Evolutionary conservation across 768 basidiomycete species (phyloP).

Genomic region (Podaxis sp.): DNA sequence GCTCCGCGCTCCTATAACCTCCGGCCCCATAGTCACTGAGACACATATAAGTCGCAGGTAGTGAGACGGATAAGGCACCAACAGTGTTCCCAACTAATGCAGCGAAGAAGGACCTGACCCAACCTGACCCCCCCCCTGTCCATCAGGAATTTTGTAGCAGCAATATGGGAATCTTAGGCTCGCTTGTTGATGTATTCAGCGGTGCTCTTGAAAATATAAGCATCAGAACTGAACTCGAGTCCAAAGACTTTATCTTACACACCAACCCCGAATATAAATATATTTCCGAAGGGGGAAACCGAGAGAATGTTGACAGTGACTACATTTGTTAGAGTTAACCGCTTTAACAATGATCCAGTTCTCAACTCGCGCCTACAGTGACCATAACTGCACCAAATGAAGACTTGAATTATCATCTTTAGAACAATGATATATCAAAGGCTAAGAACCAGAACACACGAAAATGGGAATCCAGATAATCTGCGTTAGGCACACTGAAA

Average conservation of each 20-base stretch:
- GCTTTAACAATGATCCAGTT: not conserved
- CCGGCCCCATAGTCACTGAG: conserved; percentile 41
- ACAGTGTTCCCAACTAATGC: conserved; percentile 66
- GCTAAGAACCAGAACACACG: conserved; percentile 36
- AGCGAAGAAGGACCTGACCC: conserved; percentile 60
- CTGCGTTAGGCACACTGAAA: conserved; percentile 25
- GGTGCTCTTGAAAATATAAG: conserved; percentile 38
- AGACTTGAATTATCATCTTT: conserved; percentile 41
- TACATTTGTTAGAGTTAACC: conserved; percentile 23
- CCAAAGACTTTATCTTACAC: conserved; percentile 35
- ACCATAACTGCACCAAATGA: conserved; percentile 70
- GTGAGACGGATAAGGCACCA: conserved; percentile 61
- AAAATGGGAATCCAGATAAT: conserved; percentile 77
- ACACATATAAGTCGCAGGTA: conserved; percentile 67
- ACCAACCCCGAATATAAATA: conserved; percentile 67
- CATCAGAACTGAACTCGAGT: not conserved
- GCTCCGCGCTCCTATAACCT: conserved; percentile 41
- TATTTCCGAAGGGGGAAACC: conserved; percentile 63
- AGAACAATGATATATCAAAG: not conserved
- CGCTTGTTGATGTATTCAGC: conserved; percentile 68
- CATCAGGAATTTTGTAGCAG: not conserved
- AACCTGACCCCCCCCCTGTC: no score
- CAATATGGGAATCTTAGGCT: conserved; percentile 19
- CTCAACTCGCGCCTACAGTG: conserved; percentile 46
- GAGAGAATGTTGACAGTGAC: conserved; percentile 80